Evolutionary conservation across 1,139 yeast species (phyloP).

Genomic region (Protomyces inundatus): DNA sequence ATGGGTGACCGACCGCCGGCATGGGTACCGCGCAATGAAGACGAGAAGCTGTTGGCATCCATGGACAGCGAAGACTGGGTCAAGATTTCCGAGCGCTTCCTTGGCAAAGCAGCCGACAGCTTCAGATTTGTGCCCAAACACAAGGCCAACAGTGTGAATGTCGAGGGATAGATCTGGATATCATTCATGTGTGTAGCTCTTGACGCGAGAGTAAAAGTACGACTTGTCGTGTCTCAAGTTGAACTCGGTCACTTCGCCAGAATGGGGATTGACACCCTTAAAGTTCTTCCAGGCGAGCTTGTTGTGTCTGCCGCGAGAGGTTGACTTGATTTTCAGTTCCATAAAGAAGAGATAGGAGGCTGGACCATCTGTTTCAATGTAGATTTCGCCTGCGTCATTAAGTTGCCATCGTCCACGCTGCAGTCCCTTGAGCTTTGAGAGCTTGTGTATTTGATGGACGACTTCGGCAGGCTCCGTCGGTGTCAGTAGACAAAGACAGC

Average conservation of each 20-base stretch:
- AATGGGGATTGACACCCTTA: slow-evolving; percentile 5
- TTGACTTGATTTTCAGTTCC: slow-evolving; percentile 19
- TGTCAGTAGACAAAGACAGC: slow-evolving; percentile 60
- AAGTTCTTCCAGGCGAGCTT: slow-evolving; percentile 17
- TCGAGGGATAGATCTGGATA: slow-evolving; percentile 22
- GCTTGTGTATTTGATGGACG: slow-evolving; percentile 37
- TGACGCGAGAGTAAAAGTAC: slow-evolving; percentile 9
- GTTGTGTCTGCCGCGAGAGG: slow-evolving; percentile 23
- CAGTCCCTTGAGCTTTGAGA: slow-evolving; percentile 20
- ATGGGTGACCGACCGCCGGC: slow-evolving; percentile 89
- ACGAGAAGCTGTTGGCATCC: slow-evolving; percentile 84
- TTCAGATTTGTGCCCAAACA: slow-evolving; percentile 89
- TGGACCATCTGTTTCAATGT: slow-evolving; percentile 16
- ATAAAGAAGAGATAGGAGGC: slow-evolving; percentile 20
- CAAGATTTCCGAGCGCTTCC: slow-evolving; percentile 90
- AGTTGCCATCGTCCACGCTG: slow-evolving; percentile 19
- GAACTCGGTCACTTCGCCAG: slow-evolving; percentile 15
- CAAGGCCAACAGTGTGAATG: slow-evolving; percentile 73
- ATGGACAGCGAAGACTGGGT: slow-evolving; percentile 90
- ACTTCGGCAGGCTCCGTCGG: slow-evolving; percentile 60
- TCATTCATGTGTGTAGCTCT: slow-evolving; percentile 6
- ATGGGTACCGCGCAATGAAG: slow-evolving; percentile 91
- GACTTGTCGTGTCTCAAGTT: slow-evolving; percentile 14
- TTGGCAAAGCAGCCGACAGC: slow-evolving; percentile 72
- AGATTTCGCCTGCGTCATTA: slow-evolving; percentile 1